A percentile compares a stretch with the other conserved stretches of the same genome.
Evolutionary conservation across 2,329 filamentous ascomycete species (phyloP).

Genomic region (Drechslerella coelobrocha): DNA sequence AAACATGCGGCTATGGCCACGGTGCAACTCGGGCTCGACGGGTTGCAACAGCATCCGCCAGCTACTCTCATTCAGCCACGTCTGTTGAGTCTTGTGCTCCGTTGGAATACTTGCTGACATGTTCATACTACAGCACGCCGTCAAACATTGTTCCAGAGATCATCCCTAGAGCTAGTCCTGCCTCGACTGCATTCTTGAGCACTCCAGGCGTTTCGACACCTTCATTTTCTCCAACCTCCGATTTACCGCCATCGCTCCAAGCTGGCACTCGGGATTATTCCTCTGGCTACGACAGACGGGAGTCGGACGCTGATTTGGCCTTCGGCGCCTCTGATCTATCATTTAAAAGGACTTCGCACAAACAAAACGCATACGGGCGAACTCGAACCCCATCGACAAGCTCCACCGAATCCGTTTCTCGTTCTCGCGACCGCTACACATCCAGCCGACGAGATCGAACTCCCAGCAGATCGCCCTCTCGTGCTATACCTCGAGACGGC

Average conservation of each 20-base stretch:
- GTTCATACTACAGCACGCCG: slow-evolving; percentile 7
- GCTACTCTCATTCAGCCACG: slow-evolving; percentile 22
- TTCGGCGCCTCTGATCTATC: slow-evolving; percentile 8
- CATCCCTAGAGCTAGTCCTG: slow-evolving; percentile 14
- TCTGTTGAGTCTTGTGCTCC: slow-evolving; percentile 19
- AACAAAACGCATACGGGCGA: slow-evolving; percentile 28
- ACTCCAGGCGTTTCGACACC: slow-evolving; percentile 12
- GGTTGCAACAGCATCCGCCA: neutral
- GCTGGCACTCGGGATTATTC: slow-evolving; percentile 11
- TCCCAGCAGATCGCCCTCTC: slow-evolving; percentile 31
- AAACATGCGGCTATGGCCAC: neutral
- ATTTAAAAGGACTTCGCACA: slow-evolving; percentile 3
- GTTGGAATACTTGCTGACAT: slow-evolving; percentile 28
- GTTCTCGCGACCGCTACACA: slow-evolving; percentile 26
- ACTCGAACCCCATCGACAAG: slow-evolving; percentile 32
- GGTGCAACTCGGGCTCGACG: slow-evolving; percentile 3
- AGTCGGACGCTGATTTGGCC: slow-evolving; percentile 8
- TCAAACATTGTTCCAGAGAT: slow-evolving; percentile 38
- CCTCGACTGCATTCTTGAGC: slow-evolving; percentile 27
- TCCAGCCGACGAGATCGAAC: slow-evolving; percentile 27
- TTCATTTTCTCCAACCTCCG: slow-evolving; percentile 14
- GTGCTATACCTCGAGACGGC: slow-evolving; percentile 33
- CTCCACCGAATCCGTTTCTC: slow-evolving; percentile 31
- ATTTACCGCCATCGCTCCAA: slow-evolving; percentile 42
- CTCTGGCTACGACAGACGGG: slow-evolving; percentile 5